Percentiles rank a stretch among this genome's conserved stretches.
These are phyloP conservation scores for Priceomyces haplophilus DNA, from an alignment of 805 yeast species.

Conservation along the genomic window DNA sequence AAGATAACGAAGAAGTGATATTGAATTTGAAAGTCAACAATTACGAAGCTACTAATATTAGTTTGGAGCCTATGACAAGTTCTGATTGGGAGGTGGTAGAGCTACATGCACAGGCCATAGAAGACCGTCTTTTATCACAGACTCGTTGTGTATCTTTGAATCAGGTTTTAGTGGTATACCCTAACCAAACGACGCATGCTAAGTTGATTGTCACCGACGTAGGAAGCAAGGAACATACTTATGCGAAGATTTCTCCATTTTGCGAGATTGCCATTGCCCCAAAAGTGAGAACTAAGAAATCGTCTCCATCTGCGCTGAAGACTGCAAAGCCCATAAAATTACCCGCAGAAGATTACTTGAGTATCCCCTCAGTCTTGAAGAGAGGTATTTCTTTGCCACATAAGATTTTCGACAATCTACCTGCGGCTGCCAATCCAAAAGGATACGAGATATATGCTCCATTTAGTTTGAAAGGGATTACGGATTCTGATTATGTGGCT, in stretches of 20 bases:
- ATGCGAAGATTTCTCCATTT: slow-evolving; percentile 57
- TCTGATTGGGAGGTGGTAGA: slow-evolving; percentile 93
- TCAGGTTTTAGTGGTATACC: slow-evolving; percentile 65
- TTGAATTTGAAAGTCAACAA: slow-evolving; percentile 47
- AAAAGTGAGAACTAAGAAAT: slow-evolving; percentile 26
- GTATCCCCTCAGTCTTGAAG: slow-evolving; percentile 38
- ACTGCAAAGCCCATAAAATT: slow-evolving; percentile 18
- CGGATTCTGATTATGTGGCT: slow-evolving; percentile 45
- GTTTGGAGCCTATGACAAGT: slow-evolving; percentile 71
- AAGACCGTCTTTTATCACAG: slow-evolving; percentile 71
- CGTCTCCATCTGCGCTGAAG: slow-evolving; percentile 23
- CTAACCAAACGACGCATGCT: slow-evolving; percentile 60
- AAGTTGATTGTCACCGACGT: slow-evolving; percentile 48
- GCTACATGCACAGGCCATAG: slow-evolving; percentile 72
- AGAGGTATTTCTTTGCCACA: slow-evolving; percentile 62
- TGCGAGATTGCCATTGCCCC: slow-evolving; percentile 82
- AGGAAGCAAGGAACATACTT: slow-evolving; percentile 38
- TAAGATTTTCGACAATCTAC: slow-evolving; percentile 22
- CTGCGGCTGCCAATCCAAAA: slow-evolving; percentile 13
- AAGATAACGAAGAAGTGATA: slow-evolving; percentile 36
- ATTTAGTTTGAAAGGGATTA: slow-evolving; percentile 30
- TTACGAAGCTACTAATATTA: slow-evolving; percentile 58
- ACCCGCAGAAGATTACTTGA: slow-evolving; percentile 22
- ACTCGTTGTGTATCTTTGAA: slow-evolving; percentile 66
- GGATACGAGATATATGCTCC: slow-evolving; percentile 47